These are phyloP conservation scores for Stygiomarasmius scandens DNA, from an alignment of 1,284 basidiomycete genomes.

Conservation along the genomic window DNA sequence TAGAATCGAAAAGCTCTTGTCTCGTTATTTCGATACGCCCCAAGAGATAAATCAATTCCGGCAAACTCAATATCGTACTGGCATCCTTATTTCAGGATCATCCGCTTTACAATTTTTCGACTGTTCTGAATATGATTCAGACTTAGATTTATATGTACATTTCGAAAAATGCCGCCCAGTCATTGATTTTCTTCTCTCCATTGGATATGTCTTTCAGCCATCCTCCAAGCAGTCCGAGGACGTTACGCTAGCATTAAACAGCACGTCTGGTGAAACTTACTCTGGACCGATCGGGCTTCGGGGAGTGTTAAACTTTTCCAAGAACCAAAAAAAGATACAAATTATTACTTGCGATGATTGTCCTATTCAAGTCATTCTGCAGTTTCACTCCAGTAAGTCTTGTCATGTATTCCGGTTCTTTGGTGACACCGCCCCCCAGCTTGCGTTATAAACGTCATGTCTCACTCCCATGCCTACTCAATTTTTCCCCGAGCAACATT, in stretches of 20 bases:
- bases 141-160: not conserved
- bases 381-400: not conserved
- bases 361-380: not conserved
- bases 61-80: not conserved
- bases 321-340: not conserved
- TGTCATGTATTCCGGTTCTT: not conserved
- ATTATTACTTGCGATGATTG: not conserved
- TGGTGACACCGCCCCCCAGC: constrained; percentile 27
- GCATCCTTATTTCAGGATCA: not conserved
- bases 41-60: constrained; percentile 7
- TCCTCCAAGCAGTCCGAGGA: not conserved
- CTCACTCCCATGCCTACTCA: constrained; percentile 16
- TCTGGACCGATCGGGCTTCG: not conserved
- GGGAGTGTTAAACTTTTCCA: not conserved
- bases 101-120: constrained; percentile 1
- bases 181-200: not conserved
- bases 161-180: not conserved
- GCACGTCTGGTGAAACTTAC: not conserved
- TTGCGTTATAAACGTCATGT: constrained; percentile 46
- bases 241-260: not conserved
- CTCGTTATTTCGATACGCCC: constrained; percentile 4
- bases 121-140: not conserved
- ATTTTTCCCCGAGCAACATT: constrained; percentile 20
- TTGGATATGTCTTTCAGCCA: not conserved
- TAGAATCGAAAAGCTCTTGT: constrained; percentile 6